Conservation (phyloP, 179 eudicot species). For the Silene coronaria region DNA sequence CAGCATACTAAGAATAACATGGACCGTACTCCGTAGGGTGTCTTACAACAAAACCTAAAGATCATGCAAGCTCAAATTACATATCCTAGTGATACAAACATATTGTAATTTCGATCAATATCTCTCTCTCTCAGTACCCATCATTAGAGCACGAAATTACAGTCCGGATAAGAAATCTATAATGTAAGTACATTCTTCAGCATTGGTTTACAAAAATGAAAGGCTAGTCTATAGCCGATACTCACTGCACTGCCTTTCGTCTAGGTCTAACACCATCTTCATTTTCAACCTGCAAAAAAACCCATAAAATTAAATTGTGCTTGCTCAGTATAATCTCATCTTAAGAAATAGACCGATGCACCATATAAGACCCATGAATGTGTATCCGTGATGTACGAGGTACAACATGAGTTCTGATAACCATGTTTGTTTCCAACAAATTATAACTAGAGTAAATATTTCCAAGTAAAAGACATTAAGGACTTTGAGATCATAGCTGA, state of each 20-base stretch:
- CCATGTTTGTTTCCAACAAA: background rate
- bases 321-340: no score
- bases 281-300: slow-evolving; percentile 17
- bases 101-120: background rate
- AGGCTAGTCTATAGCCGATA: background rate
- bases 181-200: background rate
- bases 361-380: background rate
- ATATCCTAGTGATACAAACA: background rate
- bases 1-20: background rate
- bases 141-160: background rate
- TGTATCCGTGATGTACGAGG: background rate
- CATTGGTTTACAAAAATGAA: slow-evolving; percentile 11
- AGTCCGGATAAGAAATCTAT: background rate
- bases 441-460: background rate
- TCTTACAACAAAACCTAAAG: background rate
- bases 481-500: background rate
- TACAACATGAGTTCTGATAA: background rate
- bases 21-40: background rate
- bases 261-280: slow-evolving; percentile 8
- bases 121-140: background rate
- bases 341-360: no score
- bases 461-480: background rate
- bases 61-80: background rate
- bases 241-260: slow-evolving; percentile 12
- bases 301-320: no score